Conservation (phyloP, 2,329 filamentous ascomycete species). For the Sclerotinia borealis region DNA sequence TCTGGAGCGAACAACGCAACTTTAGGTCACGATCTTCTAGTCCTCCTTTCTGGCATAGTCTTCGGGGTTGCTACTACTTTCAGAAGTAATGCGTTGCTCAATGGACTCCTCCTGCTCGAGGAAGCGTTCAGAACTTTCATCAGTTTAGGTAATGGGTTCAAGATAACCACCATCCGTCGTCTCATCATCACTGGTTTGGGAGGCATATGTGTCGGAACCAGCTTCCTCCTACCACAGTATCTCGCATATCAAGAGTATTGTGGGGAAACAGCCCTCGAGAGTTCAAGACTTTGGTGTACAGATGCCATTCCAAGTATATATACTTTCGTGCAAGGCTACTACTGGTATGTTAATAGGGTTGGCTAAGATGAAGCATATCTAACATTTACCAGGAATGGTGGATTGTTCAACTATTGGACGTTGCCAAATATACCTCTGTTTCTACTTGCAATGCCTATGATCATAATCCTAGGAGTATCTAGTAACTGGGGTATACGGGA, state of each 20-base stretch:
- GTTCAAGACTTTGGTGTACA: conserved; percentile 65
- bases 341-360: conserved; percentile 61
- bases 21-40: conserved; percentile 38
- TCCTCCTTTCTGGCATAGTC: conserved; percentile 56
- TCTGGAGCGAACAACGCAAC: conserved; percentile 30
- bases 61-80: conserved; percentile 71
- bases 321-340: conserved; percentile 78
- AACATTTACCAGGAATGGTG: conserved; percentile 62
- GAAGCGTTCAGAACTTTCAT: conserved; percentile 51
- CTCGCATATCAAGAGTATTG: conserved; percentile 73
- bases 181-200: conserved; percentile 56
- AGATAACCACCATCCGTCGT: conserved; percentile 41
- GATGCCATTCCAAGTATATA: conserved; percentile 78
- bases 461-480: conserved; percentile 61
- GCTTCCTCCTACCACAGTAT: conserved; percentile 66
- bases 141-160: conserved; percentile 38
- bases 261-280: conserved; percentile 26
- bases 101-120: conserved; percentile 61
- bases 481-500: conserved; percentile 39
- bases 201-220: conserved; percentile 61
- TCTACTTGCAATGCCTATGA: conserved; percentile 71
- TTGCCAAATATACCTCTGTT: conserved; percentile 82
- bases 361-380: neutral
- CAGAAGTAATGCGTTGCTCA: conserved; percentile 81
- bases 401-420: conserved; percentile 88